phyloP scores from a whole-genome alignment of 192 early-diverging fungal genomes.

The Backusella psychrophila region DNA sequence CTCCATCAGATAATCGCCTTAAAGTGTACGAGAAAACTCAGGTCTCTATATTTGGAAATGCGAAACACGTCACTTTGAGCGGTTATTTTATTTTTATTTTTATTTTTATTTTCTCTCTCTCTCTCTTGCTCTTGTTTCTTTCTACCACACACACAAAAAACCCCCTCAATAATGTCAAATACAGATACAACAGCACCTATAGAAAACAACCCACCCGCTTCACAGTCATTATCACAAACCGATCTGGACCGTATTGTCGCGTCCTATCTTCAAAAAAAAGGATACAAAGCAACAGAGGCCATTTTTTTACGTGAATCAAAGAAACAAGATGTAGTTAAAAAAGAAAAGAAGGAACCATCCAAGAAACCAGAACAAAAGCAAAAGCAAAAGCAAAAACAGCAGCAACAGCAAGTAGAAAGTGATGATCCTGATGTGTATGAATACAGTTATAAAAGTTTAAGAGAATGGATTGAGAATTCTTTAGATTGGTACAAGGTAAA shows the following conservation, averaged over 20 bases:
- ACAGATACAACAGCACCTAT: background rate
- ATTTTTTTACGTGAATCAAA: conserved; percentile 62
- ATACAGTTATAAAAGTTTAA: conserved; percentile 71
- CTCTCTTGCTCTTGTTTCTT: background rate
- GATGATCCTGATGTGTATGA: conserved; percentile 81
- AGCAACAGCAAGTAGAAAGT: conserved; percentile 11
- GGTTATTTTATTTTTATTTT: background rate
- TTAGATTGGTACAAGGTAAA: conserved; percentile 89
- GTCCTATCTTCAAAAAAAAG: conserved; percentile 66
- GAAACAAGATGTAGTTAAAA: background rate
- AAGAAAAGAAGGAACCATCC: background rate
- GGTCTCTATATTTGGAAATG: background rate
- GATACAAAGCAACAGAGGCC: conserved; percentile 65
- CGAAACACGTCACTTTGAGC: background rate
- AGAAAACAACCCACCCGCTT: background rate
- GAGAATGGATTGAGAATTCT: conserved; percentile 91
- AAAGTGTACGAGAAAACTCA: no score
- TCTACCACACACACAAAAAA: background rate
- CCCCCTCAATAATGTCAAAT: background rate
- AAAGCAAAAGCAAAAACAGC: conserved; percentile 14
- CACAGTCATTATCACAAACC: conserved; percentile 9
- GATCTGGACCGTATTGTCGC: conserved; percentile 62
- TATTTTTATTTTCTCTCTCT: background rate
- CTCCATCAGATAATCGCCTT: no score
- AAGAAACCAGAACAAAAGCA: background rate